Evolutionary conservation across 192 early-diverging fungal species (phyloP).

Genomic region (Linnemannia exigua): DNA sequence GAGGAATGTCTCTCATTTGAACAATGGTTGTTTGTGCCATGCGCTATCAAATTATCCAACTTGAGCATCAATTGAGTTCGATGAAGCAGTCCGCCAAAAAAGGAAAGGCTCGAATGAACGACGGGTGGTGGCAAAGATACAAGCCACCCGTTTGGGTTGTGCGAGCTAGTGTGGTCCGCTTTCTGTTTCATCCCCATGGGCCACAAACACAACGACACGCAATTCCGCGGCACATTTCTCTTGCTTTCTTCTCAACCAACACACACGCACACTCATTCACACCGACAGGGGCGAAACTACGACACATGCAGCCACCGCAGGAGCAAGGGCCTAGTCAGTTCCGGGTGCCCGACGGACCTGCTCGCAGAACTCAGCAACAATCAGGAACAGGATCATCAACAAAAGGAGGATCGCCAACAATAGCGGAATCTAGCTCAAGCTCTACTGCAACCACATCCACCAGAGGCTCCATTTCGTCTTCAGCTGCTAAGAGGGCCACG

Average conservation of each 20-base stretch:
- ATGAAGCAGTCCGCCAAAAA: not conserved
- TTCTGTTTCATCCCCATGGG: slow-evolving; percentile 3
- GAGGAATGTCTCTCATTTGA: not conserved
- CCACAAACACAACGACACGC: not conserved
- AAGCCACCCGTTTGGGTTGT: slow-evolving; percentile 1
- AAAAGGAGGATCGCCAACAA: no score
- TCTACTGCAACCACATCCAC: no score
- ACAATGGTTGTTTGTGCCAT: not conserved
- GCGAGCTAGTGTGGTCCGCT: not conserved
- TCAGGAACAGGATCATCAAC: not conserved
- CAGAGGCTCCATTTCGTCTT: no score
- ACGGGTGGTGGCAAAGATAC: slow-evolving; percentile 1
- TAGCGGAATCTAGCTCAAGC: no score
- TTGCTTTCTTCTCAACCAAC: not conserved
- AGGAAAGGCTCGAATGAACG: not conserved
- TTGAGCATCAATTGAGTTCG: no score
- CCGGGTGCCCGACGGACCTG: slow-evolving; percentile 9
- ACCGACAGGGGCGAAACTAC: no score
- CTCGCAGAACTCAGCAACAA: not conserved
- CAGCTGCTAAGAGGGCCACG: no score
- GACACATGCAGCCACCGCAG: slow-evolving; percentile 25
- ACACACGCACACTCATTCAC: not conserved
- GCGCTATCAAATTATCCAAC: no score
- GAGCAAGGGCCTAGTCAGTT: not conserved
- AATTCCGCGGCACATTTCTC: slow-evolving; percentile 2